Conservation (phyloP, 2,329 filamentous ascomycete genomes). For the Fusarium poae region DNA sequence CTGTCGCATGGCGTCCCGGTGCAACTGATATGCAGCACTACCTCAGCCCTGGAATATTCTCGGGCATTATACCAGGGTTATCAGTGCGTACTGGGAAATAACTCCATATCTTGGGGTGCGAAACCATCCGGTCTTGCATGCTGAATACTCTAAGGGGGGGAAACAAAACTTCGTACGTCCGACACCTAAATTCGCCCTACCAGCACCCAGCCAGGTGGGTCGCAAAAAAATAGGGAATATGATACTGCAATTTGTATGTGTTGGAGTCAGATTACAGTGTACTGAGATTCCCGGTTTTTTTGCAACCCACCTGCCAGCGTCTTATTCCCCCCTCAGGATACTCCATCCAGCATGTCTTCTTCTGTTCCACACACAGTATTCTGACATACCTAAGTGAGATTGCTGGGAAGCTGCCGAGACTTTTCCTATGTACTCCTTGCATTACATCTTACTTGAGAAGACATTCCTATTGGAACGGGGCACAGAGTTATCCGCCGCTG, state of each 20-base stretch:
- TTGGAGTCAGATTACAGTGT: too few species aligned
- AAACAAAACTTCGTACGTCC: too few species aligned
- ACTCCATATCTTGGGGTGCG: constrained; percentile 28
- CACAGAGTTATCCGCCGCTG: constrained; percentile 38
- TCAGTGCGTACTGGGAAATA: constrained; percentile 18
- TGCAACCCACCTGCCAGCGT: too few species aligned
- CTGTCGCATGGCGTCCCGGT: constrained; percentile 31
- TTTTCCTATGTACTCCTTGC: constrained; percentile 37
- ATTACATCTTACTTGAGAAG: constrained; percentile 22
- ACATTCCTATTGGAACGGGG: constrained; percentile 25
- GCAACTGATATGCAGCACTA: constrained; percentile 30
- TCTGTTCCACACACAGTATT: constrained; percentile 21
- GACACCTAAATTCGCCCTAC: too few species aligned
- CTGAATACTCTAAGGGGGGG: background rate
- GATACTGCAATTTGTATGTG: too few species aligned
- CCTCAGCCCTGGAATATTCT: constrained; percentile 25
- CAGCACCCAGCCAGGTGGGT: background rate
- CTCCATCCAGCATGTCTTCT: constrained; percentile 18
- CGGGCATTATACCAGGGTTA: constrained; percentile 4
- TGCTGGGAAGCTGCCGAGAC: constrained; percentile 35
- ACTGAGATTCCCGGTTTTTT: too few species aligned
- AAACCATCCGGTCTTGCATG: constrained; percentile 35
- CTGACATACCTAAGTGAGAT: constrained; percentile 27
- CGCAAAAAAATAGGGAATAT: too few species aligned
- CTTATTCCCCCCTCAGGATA: too few species aligned